Base-by-base conservation (phyloP, 345 rosid species). In the Salix dunnii region DNA sequence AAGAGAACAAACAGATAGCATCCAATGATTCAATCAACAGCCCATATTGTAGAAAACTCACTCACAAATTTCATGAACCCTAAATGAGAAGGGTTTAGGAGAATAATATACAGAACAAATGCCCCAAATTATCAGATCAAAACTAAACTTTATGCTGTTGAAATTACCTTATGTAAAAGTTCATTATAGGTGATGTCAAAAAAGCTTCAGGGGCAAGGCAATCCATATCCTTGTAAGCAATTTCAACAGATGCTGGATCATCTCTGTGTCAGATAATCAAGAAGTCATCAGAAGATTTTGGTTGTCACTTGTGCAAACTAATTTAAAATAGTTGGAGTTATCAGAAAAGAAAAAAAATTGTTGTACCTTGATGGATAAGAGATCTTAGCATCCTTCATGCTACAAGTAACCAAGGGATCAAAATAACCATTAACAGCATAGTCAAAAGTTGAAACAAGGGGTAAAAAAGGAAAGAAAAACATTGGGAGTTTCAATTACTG, bases 111-210 rank as follows among this genome's bases (percentile, higher is more conserved):
- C 13, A 12, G 49, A 43, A 43, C 13, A 43, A 43, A 43, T 43
- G 4, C 17, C 49, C 49, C 49, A 43, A 13, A 13, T 43, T 43
- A 43, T 43, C 5, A 13, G 16, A 43, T 43, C 49, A 43, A 58
- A 25, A 58, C 27, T 58, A 31, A 72, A 23, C 28, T 71, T 40
- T 27, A 70, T 31, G 61, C 30, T 42, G 31, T 67, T 21, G 70
- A 35, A 82, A 85, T 76, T 80, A 92, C 99, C 89, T 83, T 65
- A 92, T 85, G 82, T 96, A 93, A 75, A 93, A 96, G 72, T 93
- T 96, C 92, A 93, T 92, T 53, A 93, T 84, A 27, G 92, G 83
- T 6, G 99, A 93, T 40, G 91, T 88, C 83, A 96, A 79, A 81
- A 70, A 91, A 42, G 82, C 89, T 80, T 73, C 81, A 78, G 97